A percentile compares a stretch with the other conserved stretches of the same genome.
Evolutionary conservation across 2,329 filamentous ascomycete genomes (phyloP).

Genomic region (Metarhizium sp.): DNA sequence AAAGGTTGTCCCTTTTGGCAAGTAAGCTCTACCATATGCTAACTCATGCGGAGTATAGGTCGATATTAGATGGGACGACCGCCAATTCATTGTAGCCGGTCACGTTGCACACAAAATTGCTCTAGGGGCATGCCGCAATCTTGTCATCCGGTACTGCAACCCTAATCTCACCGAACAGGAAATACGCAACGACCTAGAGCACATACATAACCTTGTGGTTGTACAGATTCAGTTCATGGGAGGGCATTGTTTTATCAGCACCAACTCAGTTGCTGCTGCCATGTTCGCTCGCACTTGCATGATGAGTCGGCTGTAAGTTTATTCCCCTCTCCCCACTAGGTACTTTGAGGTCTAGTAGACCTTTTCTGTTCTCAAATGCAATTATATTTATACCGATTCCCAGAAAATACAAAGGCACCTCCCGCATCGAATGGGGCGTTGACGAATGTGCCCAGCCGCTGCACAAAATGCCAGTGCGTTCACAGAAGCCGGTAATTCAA

Average conservation of each 20-base stretch:
- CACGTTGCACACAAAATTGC: constrained; percentile 57
- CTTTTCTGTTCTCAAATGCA: not conserved
- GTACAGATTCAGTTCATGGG: constrained; percentile 52
- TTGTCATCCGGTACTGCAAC: constrained; percentile 55
- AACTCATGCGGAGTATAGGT: constrained; percentile 36
- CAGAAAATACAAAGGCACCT: constrained; percentile 55
- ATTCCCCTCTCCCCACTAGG: not conserved
- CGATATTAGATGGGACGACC: constrained; percentile 58
- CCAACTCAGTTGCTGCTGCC: constrained; percentile 69
- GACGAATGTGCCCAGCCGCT: constrained; percentile 65
- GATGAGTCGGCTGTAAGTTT: constrained; percentile 48
- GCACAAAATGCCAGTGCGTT: constrained; percentile 16
- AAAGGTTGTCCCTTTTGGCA: constrained; percentile 33
- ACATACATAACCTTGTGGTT: constrained; percentile 71
- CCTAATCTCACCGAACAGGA: constrained; percentile 49
- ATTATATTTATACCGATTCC: constrained; percentile 2
- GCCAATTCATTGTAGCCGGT: constrained; percentile 55
- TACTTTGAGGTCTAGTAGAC: not conserved
- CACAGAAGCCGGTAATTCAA: constrained; percentile 11
- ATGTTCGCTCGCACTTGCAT: constrained; percentile 71
- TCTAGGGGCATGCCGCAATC: constrained; percentile 61
- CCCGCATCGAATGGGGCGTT: constrained; percentile 56
- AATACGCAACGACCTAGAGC: constrained; percentile 66
- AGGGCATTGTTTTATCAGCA: constrained; percentile 57
- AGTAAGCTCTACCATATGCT: constrained; percentile 15